A percentile compares a stretch with the other conserved stretches of the same genome.
Evolutionary conservation across 495 filamentous ascomycete species (phyloP).

Genomic region (Aspergillus conjunctus): DNA sequence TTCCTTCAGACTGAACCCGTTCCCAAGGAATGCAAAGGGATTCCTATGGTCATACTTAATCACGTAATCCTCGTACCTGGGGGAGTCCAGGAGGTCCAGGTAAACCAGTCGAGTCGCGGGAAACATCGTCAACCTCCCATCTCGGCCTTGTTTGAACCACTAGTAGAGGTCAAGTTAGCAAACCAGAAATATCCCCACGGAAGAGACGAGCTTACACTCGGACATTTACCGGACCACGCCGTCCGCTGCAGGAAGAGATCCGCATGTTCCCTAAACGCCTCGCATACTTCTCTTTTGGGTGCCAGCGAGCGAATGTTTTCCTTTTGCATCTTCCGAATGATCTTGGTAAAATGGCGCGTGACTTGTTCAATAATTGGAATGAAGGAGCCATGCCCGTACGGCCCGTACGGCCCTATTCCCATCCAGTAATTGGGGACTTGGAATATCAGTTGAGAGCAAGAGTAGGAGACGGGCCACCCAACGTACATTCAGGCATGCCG

Average conservation of each 20-base stretch:
- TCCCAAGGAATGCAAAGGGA: not conserved
- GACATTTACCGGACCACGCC: not conserved
- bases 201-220: not conserved
- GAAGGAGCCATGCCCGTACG: not conserved
- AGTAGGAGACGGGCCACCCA: too few species aligned
- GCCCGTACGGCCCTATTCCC: not conserved
- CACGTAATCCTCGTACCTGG: not conserved
- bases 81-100: not conserved
- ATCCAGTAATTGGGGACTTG: not conserved
- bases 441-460: not conserved
- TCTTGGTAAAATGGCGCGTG: not conserved
- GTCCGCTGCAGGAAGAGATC: not conserved
- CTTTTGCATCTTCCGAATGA: not conserved
- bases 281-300: not conserved
- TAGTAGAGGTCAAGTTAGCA: not conserved
- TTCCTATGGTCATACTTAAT: not conserved
- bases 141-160: not conserved
- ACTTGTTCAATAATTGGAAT: not conserved
- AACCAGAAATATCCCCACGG: not conserved
- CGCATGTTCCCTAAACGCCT: not conserved
- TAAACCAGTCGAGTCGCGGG: not conserved
- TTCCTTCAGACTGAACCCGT: not conserved
- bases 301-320: not conserved
- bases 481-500: not conserved
- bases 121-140: not conserved